Percentiles rank a stretch among this genome's conserved stretches.
phyloP scores from a whole-genome alignment of 179 eudicot genomes.

The Sideroxylon spinosum region DNA sequence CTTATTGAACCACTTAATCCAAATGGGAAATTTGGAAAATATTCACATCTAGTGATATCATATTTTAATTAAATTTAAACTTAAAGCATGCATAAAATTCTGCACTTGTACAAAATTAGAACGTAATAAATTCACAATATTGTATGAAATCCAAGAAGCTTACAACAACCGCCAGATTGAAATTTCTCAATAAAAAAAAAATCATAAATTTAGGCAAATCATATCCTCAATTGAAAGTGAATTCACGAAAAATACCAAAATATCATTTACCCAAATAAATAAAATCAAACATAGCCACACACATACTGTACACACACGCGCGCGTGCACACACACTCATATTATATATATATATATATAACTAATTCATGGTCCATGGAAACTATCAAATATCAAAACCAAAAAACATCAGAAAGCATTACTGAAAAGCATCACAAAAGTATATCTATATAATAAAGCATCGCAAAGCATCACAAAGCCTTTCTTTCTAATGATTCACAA shows the following conservation, averaged over 20 bases:
- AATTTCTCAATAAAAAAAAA: neutral
- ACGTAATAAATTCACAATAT: neutral
- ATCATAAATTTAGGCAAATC: neutral
- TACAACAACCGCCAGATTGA: too few relatives aligned
- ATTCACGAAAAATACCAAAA: too few relatives aligned
- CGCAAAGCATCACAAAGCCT: too few relatives aligned
- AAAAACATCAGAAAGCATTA: conserved; percentile 20
- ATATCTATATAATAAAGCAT: too few relatives aligned
- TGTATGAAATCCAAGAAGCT: neutral
- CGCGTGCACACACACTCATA: too few relatives aligned
- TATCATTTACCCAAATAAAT: too few relatives aligned
- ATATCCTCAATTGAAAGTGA: too few relatives aligned
- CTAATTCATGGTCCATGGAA: neutral
- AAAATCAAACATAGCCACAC: too few relatives aligned
- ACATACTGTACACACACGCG: too few relatives aligned
- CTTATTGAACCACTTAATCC: neutral
- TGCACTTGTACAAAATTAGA: neutral
- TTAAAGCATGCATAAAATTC: neutral
- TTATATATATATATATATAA: too few relatives aligned
- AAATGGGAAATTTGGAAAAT: neutral
- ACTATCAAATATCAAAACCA: neutral
- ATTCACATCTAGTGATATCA: neutral
- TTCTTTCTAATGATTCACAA: too few relatives aligned
- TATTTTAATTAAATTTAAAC: neutral
- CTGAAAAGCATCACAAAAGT: too few relatives aligned